Base-by-base conservation (phyloP, 2,329 filamentous ascomycete genomes). In the Paramyrothecium roridum region DNA sequence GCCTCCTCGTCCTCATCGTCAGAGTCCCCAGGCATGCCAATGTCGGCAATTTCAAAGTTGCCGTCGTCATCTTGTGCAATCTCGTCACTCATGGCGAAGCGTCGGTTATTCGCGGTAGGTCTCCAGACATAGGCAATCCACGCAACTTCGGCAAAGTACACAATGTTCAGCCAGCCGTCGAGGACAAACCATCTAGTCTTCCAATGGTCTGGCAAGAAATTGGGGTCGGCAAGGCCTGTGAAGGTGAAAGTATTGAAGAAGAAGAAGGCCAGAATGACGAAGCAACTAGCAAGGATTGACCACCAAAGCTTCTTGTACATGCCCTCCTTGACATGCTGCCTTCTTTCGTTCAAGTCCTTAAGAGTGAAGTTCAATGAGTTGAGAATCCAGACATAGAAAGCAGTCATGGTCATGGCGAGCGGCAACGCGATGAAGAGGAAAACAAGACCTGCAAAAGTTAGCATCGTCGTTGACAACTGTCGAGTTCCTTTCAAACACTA, bases 231-330 rank as follows among this genome's bases (percentile, higher is more conserved):
- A 50, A 87, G 86, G 13, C 92, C 93, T 50, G 93, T 93, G 70
- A 99, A 96, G 1, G 90, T 91, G 73, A 97, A 92, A 63, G 90
- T 96, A 79, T 97, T 98, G 79, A 98, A 87, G 79, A 99, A 98
- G 80, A 99, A 97, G 78, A 99, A 99, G 55, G 82, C 92, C 65
- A 99, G 99, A 64, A 98, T 97, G 64, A 98, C 91, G 50, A 98
- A 77, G 69, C 99, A 96, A 70, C 90, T 96, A 60, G 85, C 80
- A 48, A 99, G 80, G 57, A 99, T 96, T 71, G 91, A 93, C 93
- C 93, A 99, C 93, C 96, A 99, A 16, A 99, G 85, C 72, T 96
- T 96, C 76, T 90, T 93, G 76, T 98, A 99, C 96, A 99, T 99
- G 73, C 84, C 74, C 50, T 93, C 91, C 71, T 99, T 99, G 65